Conservation (phyloP, 2,329 filamentous ascomycete genomes). For the Xylaria hypoxylon region DNA sequence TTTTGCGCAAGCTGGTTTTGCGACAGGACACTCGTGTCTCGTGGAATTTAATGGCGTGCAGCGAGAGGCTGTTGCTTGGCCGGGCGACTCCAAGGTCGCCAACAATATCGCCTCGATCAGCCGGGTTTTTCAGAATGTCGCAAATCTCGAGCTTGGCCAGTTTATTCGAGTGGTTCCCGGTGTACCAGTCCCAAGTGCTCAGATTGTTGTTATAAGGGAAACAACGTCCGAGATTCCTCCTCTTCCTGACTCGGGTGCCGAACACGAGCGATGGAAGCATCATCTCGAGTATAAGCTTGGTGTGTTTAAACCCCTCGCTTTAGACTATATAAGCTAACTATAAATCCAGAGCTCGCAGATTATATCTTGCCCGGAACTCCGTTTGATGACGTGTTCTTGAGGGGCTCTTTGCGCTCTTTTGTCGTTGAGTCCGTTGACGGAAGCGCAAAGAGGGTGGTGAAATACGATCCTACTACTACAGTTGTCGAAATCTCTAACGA, state of each 20-base stretch:
- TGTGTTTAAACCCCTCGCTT: constrained; percentile 27
- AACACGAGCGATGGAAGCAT: constrained; percentile 50
- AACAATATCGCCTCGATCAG: constrained; percentile 78
- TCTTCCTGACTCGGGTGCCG: constrained; percentile 43
- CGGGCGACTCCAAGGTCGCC: constrained; percentile 67
- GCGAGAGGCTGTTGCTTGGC: constrained; percentile 63
- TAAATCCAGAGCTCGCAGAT: constrained; percentile 67
- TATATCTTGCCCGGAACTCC: constrained; percentile 76
- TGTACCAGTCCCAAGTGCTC: constrained; percentile 64
- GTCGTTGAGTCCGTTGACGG: constrained; percentile 67
- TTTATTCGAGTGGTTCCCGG: constrained; percentile 70
- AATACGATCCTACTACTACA: constrained; percentile 56
- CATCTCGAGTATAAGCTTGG: constrained; percentile 48
- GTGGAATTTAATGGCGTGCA: constrained; percentile 52
- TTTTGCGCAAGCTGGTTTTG: constrained; percentile 48
- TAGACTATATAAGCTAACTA: constrained; percentile 25
- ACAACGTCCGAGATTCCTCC: constrained; percentile 56
- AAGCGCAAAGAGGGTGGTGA: constrained; percentile 57
- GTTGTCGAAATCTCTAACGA: constrained; percentile 54
- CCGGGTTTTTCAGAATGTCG: constrained; percentile 77
- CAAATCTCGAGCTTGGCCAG: constrained; percentile 78
- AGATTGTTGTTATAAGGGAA: constrained; percentile 71
- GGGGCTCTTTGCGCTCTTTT: constrained; percentile 71
- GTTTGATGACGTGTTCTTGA: constrained; percentile 72
- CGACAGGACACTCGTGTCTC: constrained; percentile 52